Percentiles rank a stretch among this genome's conserved stretches.
Conservation (phyloP, 768 basidiomycete species). For the Cyclocybe aegerita region DNA sequence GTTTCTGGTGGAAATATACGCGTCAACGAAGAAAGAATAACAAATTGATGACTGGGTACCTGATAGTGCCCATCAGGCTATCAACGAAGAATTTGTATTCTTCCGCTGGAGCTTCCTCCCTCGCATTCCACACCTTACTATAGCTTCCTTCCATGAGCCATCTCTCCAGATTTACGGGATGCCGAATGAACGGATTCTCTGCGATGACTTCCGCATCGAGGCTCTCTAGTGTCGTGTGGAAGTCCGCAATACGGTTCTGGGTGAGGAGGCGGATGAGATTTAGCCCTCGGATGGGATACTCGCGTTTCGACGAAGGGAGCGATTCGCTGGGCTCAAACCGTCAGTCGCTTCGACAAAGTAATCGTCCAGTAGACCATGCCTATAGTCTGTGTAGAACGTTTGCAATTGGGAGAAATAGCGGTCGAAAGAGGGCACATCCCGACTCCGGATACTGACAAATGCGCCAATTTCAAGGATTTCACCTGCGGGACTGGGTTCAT, state of each 20-base stretch:
- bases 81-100: constrained; percentile 96
- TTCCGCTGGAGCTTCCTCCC: constrained; percentile 88
- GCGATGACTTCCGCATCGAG: constrained; percentile 70
- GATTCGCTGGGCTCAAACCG: constrained; percentile 42
- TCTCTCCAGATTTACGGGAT: constrained; percentile 89
- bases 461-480: constrained; percentile 96
- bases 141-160: constrained; percentile 99
- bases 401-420: constrained; percentile 92
- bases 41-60: constrained; percentile 43
- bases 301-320: constrained; percentile 82
- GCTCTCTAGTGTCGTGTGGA: constrained; percentile 94
- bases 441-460: constrained; percentile 86
- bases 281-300: constrained; percentile 87
- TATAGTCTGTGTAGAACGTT: constrained; percentile 86
- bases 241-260: constrained; percentile 95
- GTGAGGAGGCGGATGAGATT: constrained; percentile 94
- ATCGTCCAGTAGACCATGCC: constrained; percentile 35
- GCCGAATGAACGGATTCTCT: constrained; percentile 72
- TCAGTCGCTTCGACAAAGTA: not conserved
- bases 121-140: constrained; percentile 95
- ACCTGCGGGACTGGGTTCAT: constrained; percentile 43
- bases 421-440: constrained; percentile 91
- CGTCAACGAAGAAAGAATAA: not conserved
- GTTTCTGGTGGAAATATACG: constrained; percentile 52
- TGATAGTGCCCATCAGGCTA: constrained; percentile 90